Base-by-base conservation (phyloP, 768 basidiomycete genomes). In the Amanita rubescens region DNA sequence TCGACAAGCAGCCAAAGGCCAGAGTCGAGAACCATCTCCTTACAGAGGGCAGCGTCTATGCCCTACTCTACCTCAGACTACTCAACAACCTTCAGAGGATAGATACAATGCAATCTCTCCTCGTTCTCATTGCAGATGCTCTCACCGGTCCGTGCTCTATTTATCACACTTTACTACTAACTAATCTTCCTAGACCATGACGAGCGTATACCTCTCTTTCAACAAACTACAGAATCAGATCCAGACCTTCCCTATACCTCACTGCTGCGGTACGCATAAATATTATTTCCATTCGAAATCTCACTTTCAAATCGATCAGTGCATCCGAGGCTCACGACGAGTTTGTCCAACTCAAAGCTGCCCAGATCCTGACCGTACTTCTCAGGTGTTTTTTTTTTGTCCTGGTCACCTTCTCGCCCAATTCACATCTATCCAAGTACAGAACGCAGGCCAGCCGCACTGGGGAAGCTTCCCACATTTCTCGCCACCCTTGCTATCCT, bases 171-270 rank as follows among this genome's bases (percentile, higher is more conserved):
- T 4, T 49, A 37, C 45, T 7, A n/a, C n/a, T n/a, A n/a, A n/a
- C n/a, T n/a, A n/a, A n/a, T n/a, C n/a, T n/a, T n/a, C n/a, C n/a
- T 10, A 94, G 92, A 93, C 63, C 90, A 91, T 51, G 90, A 94
- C 34, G 92, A 93, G 62, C 83, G 92, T 20, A 84, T 92, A 65
- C 76, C 82, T 7, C 75, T 92, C 51, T 92, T 93, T 61, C 75
- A 80, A 10, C 75, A 73, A 49, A 73, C 85, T 1, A 70, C 70
- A 3, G 78, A 84, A 62, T 65, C 66, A n/a, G 87, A 90, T 62
- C 77, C 86, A 27, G 90, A 93, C 55, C 71, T 92, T 45, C 92
- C 92, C 1, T 94, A 88, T 63, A 68, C 71, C 7, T 87, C 90
- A 1, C 72, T 94, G n/a, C 74, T 92, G 48, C 79, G 84, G 92